Evolutionary conservation across 2,329 filamentous ascomycete species (phyloP), one percentile per base, ranked within the genome.

Genomic region (Didymella segeticola): DNA sequence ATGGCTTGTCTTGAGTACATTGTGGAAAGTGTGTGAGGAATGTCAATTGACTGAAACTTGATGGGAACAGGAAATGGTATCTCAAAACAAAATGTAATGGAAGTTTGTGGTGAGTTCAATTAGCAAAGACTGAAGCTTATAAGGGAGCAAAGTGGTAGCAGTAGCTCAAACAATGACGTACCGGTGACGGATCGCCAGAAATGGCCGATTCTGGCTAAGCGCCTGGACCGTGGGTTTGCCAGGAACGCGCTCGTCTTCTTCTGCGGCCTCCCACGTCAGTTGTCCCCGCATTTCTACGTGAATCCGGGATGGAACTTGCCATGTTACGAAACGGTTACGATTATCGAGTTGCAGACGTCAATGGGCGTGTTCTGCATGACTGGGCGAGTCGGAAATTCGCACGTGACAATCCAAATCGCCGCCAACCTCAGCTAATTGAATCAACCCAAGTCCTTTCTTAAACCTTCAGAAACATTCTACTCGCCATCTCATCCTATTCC

Each of bases 1-100:
- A 67, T 63, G 46, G 66, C 60, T 57, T 71, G 68, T 69, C 68
- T 72, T 34, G 68, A 68, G 42, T 73, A 56, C 71, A 73, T 73
- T n/a, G n/a, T 41, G 39, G 6, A 20, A 4, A 36, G 47, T 43
- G 15, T 42, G 45, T 42, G 42, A 47, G 43, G 25, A 39, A 15
- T 30, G 34, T 39, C 29, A 54, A 56, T 61, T 58, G 55, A 43
- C 26, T 5, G 20, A 30, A 23, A 9, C n/a, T n/a, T 38, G 47
- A 29, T 19, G 20, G 5, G 42, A 48, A 25, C 12, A 31, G 27
- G 30, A 42, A 12, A 25, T 14, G 36, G 34, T 45, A 36, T 49
- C 45, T 49, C n/a, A 15, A 27, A 42, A 36, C 20, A 26, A 52
- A 50, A 34, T 42, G 47, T 38, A 23, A 43, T 38, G 36, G 12